Evolutionary conservation across 306 rosid genomes (phyloP).

Genomic region (Vigna hirtella): DNA sequence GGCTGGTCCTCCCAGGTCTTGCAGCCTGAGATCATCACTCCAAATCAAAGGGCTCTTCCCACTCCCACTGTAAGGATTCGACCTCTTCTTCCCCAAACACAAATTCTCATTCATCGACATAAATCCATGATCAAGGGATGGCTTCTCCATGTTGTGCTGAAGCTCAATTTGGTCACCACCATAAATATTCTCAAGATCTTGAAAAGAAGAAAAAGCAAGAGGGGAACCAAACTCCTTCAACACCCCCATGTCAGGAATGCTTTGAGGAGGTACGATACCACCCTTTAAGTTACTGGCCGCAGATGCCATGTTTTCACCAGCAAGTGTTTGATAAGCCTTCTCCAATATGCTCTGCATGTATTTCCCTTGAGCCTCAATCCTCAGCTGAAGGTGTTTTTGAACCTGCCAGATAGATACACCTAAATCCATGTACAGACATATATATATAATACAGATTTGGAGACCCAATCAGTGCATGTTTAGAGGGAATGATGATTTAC

Average conservation of each 20-base stretch:
- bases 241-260: constrained; percentile 63
- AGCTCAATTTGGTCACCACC: constrained; percentile 80
- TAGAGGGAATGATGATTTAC: background rate
- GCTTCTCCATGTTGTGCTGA: constrained; percentile 68
- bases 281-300: constrained; percentile 61
- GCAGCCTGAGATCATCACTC: constrained; percentile 90
- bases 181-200: constrained; percentile 81
- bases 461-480: background rate
- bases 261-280: constrained; percentile 51
- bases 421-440: constrained; percentile 38
- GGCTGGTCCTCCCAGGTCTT: constrained; percentile 84
- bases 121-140: constrained; percentile 60
- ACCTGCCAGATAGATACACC: constrained; percentile 61
- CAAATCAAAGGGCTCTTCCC: constrained; percentile 92
- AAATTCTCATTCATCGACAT: constrained; percentile 53
- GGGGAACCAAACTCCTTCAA: constrained; percentile 78
- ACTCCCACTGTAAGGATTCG: constrained; percentile 62
- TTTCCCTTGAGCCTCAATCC: constrained; percentile 99
- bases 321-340: constrained; percentile 98
- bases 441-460: background rate
- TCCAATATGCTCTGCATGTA: constrained; percentile 99
- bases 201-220: constrained; percentile 79
- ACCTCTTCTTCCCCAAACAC: constrained; percentile 75
- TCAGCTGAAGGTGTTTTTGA: constrained; percentile 91
- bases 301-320: constrained; percentile 86